These are phyloP conservation scores for Suaeda aralocaspica DNA, from an alignment of 148 eudicot species.

Conservation along the genomic window DNA sequence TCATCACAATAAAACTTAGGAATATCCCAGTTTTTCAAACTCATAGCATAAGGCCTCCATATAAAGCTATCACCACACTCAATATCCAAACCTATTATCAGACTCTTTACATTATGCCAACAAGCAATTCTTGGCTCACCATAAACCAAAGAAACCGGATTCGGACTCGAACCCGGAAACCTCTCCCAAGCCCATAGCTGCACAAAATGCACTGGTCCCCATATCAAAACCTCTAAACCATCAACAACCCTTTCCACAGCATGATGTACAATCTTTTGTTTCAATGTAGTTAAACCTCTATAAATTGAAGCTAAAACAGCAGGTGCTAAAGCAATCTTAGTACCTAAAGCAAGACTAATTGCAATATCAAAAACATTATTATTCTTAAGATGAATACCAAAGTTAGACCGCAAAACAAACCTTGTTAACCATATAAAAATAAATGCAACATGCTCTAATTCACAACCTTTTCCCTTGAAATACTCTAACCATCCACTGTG, in stretches of 20 bases:
- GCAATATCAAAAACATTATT: no score
- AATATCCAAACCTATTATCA: slow-evolving; percentile 8
- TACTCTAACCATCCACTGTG: no score
- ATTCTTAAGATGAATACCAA: no score
- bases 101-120: slow-evolving; percentile 23
- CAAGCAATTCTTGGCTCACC: slow-evolving; percentile 27
- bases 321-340: no score
- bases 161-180: slow-evolving; percentile 24
- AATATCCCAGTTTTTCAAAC: slow-evolving; percentile 13
- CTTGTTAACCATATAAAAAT: no score
- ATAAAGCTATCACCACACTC: slow-evolving; percentile 19
- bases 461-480: no score
- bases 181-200: slow-evolving; percentile 62
- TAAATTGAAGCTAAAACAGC: no score
- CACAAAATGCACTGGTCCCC: slow-evolving; percentile 35
- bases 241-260: background rate
- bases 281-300: no score
- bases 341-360: no score
- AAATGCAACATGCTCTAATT: no score
- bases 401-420: no score
- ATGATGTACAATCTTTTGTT: no score
- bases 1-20: slow-evolving; percentile 20
- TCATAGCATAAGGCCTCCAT: slow-evolving; percentile 42
- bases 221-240: background rate
- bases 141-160: background rate